Evolutionary conservation across 202 grass and related monocot genomes (phyloP), one percentile per base, ranked within the genome.

Genomic region (Setaria italica): DNA sequence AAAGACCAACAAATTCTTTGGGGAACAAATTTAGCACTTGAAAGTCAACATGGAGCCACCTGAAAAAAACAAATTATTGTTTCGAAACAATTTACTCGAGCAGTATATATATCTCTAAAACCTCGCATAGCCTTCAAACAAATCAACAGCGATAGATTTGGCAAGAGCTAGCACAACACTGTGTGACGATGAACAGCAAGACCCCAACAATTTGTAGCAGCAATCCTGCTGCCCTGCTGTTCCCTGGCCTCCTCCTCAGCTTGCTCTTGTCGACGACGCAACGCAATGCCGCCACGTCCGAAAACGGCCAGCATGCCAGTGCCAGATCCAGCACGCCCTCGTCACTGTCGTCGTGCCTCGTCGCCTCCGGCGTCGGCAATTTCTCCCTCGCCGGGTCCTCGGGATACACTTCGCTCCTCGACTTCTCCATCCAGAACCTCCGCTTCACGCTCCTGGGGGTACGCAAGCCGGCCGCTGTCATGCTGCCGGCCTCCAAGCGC

Each of bases 371-470:
- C 9, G 49, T 86, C 12, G 1, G 34, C 35, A 92, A 92, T 87
- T 87, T 89, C 87, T 69, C 90, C 16, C 16, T 87, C 5, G 74
- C 37, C 5, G 34, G 41, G 11, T 48, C 68, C 0, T 9, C 78
- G 16, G 2, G 53, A 9, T 92, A 80, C 68, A 50, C 54, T 80
- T 25, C 34, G 17, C 76, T 84, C 33, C 84, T 92, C 55, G 74
- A 85, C 65, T 79, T 87, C 58, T 92, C 91, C 16, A 82, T 92
- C 63, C 77, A 87, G 65, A 92, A 92, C 69, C 87, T 92, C 32
- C 81, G 87, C 39, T 92, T 92, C 79, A 25, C 74, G 2, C 25
- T 43, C 46, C 70, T 72, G 14, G 25, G 11, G 5, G 17, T 82
- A 9, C 70, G 13, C 15, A 87, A 82, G 8, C 91, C 85, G 0